Percentiles rank a stretch among this genome's conserved stretches.
These are phyloP conservation scores for Fusarium sp. DNA, from an alignment of 2,329 filamentous ascomycete species.

Conservation along the genomic window DNA sequence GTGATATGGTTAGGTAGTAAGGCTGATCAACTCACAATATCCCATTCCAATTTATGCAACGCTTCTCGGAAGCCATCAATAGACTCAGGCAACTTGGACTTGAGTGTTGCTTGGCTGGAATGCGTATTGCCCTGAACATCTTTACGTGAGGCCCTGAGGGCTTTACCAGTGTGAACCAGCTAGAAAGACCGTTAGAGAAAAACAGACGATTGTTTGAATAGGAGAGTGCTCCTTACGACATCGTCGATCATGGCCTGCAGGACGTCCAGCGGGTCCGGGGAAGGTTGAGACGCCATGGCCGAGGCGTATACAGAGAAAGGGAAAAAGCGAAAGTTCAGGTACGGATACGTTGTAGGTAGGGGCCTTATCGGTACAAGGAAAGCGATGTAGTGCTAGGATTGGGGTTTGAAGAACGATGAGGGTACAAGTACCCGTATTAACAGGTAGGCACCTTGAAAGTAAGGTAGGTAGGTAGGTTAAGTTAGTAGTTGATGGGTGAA, in stretches of 20 bases:
- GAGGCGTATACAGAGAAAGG: not conserved
- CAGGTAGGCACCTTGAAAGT: not conserved
- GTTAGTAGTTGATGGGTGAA: conserved; percentile 1
- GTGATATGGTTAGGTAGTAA: no score
- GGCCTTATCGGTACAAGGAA: not conserved
- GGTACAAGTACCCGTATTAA: not conserved
- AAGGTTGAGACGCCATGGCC: conserved; percentile 50
- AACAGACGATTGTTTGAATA: not conserved
- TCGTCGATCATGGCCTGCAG: conserved; percentile 67
- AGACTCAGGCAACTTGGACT: conserved; percentile 60
- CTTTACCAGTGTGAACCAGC: conserved; percentile 71
- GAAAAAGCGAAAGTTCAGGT: not conserved
- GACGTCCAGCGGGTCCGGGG: conserved; percentile 58
- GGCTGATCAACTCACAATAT: conserved; percentile 61
- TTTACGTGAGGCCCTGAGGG: conserved; percentile 61
- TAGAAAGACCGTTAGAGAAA: conserved; percentile 45
- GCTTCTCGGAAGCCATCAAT: conserved; percentile 63
- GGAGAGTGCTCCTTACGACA: conserved; percentile 58
- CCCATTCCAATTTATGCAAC: conserved; percentile 67
- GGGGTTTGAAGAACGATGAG: conserved; percentile 12
- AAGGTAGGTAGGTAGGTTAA: not conserved
- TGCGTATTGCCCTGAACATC: conserved; percentile 57
- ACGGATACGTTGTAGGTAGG: not conserved
- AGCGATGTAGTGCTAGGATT: not conserved
- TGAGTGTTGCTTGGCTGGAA: conserved; percentile 50